Base-by-base conservation (phyloP, 1,284 basidiomycete species). In the Irpex sp. region DNA sequence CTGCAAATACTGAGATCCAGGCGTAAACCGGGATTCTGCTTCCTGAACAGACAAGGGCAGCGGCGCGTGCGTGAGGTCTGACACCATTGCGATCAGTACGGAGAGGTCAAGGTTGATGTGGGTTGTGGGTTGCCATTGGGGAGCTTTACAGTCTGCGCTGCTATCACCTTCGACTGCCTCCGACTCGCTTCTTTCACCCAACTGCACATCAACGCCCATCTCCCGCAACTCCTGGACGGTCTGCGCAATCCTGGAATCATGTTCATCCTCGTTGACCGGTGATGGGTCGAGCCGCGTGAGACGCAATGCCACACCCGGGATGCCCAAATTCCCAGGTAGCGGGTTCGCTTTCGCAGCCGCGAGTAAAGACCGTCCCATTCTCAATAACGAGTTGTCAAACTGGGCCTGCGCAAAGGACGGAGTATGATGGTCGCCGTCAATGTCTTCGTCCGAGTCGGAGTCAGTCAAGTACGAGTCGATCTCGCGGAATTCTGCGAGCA, bases 31-130 rank as follows among this genome's bases (percentile, higher is more conserved):
- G 19, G 72, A 69, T 13, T 83, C 77, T 0, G 91, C 91, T 51
- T 86, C 87, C 26, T 82, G 82, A 0, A 79, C 68, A 0, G 81
- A 80, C 0, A 61, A 53, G 0, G 93, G 92, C 0, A 94, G 77
- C 0, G 83, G 78, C 0, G 89, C 79, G 72, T 95, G 93, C 0
- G 92, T 87, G 49, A 93, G 83, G 68, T 95, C 93, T 4, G 91
- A 93, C 37, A 92, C 84, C 31, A 95, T 81, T 0, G 92, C 93
- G 65, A 95, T 90, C 58, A 95, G 82, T 0, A 89, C 80, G 0
- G 92, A 94, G 7, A 94, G 80, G 72, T 95, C 93, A 49, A 94
- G 80, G 68, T 93, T 94, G 73, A 95, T 79, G 54, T 77, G 3
- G 71, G 66, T 0, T 87, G 88, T 0, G 91, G 88, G 17, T 74